Evolutionary conservation across 352 stramenopile species (phyloP).

Genomic region (Globisporangium mamillatum): DNA sequence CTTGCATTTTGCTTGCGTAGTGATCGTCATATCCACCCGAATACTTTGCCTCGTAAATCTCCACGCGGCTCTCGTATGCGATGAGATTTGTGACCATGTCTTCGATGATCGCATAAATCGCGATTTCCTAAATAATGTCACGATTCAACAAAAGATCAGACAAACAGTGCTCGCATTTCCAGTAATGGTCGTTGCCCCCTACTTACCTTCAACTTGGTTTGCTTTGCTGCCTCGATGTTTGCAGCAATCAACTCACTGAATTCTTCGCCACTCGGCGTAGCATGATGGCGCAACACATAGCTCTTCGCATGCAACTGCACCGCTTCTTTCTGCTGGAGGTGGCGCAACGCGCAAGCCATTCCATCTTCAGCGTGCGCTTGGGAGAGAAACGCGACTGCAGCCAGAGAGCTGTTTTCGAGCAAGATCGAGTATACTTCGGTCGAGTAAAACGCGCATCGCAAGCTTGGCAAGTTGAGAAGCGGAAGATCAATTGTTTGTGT

Average conservation of each 20-base stretch:
- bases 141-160: not conserved
- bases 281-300: constrained; percentile 25
- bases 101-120: constrained; percentile 46
- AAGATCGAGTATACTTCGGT: constrained; percentile 25
- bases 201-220: constrained; percentile 35
- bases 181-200: not conserved
- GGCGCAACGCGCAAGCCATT: constrained; percentile 30
- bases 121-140: constrained; percentile 36
- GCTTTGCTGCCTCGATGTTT: constrained; percentile 37
- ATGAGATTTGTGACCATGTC: constrained; percentile 62
- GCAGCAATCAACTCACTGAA: constrained; percentile 24
- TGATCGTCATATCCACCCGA: constrained; percentile 60
- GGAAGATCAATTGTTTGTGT: constrained; percentile 4
- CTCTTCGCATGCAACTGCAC: constrained; percentile 35
- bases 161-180: not conserved
- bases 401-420: constrained; percentile 24
- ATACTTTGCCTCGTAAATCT: constrained; percentile 50
- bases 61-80: constrained; percentile 48
- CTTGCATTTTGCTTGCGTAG: constrained; percentile 72
- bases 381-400: constrained; percentile 39
- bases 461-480: constrained; percentile 2
- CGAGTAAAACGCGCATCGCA: constrained; percentile 12
- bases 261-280: constrained; percentile 14
- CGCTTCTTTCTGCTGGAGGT: constrained; percentile 47
- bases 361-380: constrained; percentile 47